Evolutionary conservation across 2,329 filamentous ascomycete genomes (phyloP).

Genomic region (Sclerotinia spermophila): DNA sequence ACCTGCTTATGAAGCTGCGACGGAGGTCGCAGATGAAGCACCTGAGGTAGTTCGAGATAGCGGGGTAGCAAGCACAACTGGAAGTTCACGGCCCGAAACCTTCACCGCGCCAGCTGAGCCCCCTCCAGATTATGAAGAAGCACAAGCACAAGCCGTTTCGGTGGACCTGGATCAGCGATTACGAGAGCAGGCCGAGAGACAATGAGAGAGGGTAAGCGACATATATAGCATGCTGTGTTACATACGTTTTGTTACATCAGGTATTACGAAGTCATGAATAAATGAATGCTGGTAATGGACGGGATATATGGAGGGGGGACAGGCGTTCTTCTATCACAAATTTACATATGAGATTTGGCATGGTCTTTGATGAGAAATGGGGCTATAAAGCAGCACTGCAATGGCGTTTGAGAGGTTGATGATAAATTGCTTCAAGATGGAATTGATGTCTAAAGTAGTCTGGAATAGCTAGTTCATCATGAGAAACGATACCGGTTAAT

Average conservation of each 20-base stretch:
- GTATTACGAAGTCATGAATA: conserved; percentile 20
- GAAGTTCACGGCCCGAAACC: conserved; percentile 19
- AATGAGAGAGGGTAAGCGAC: conserved; percentile 16
- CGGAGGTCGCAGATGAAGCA: conserved; percentile 26
- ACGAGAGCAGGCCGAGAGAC: conserved; percentile 65
- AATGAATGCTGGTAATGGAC: conserved; percentile 15
- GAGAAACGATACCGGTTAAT: background rate
- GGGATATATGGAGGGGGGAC: conserved; percentile 2
- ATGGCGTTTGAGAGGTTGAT: conserved; percentile 14
- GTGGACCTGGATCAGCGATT: conserved; percentile 63
- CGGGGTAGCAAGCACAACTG: conserved; percentile 21
- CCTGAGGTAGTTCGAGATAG: conserved; percentile 27
- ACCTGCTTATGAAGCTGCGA: conserved; percentile 73
- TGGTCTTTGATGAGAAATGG: conserved; percentile 7
- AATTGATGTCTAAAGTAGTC: conserved; percentile 1
- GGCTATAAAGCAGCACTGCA: conserved; percentile 16
- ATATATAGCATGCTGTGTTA: conserved; percentile 12
- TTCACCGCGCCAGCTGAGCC: conserved; percentile 61
- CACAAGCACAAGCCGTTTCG: conserved; percentile 67
- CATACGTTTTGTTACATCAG: conserved; percentile 11
- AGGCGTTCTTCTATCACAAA: conserved; percentile 18
- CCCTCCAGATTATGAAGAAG: conserved; percentile 88
- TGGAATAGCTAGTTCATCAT: background rate
- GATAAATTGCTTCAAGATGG: conserved; percentile 12
- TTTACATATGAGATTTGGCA: conserved; percentile 15